Evolutionary conservation across 345 rosid species (phyloP), one percentile per base, ranked within the genome.

Genomic region (Limnanthes douglasii): DNA sequence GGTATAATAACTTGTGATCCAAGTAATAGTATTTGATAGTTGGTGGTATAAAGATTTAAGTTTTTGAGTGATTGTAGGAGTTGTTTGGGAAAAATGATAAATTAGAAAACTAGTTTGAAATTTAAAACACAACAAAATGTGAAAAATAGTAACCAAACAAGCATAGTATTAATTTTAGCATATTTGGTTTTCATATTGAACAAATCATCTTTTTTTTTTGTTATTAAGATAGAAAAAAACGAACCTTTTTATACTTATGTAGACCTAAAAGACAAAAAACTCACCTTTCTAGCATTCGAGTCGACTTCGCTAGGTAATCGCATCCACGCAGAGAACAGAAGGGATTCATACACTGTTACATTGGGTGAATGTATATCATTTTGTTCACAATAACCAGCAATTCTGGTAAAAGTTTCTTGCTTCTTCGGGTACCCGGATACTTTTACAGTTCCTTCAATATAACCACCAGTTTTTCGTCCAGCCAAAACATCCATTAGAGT

Each of bases 401-500:
- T 62, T 6, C 86, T 69, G 44, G 81, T 73, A 45, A 77, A 77
- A 5, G 81, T 77, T 54, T 72, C 70, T 35, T 77, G 86, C 50
- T 66, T 69, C 65, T 72, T 77, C 2, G 75, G 70, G 28, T 66
- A 66, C 14, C 81, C 86, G 21, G 86, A 66, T 35, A 77, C 64
- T 21, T 61, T 41, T 42, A 72, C 64, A 4, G 33, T 51, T 29
- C 86, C 81, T 2, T 45, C 60, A 12, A 69, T 62, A 41, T 72
- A 64, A 25, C 86, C 81, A 5, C 75, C 78, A 3, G 86, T 77
- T 70, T 77, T 77, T 49, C 86, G 64, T 39, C 86, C 86, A 3
- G 86, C 69, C 51, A 77, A 40, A 8, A 77, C 81, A 52, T 77
- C 86, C 86, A 77, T 66, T 5, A 77, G 60, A 14, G 86, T 77